Conservation (phyloP, 208 protist genomes). For the Leishmania amazonensis region DNA sequence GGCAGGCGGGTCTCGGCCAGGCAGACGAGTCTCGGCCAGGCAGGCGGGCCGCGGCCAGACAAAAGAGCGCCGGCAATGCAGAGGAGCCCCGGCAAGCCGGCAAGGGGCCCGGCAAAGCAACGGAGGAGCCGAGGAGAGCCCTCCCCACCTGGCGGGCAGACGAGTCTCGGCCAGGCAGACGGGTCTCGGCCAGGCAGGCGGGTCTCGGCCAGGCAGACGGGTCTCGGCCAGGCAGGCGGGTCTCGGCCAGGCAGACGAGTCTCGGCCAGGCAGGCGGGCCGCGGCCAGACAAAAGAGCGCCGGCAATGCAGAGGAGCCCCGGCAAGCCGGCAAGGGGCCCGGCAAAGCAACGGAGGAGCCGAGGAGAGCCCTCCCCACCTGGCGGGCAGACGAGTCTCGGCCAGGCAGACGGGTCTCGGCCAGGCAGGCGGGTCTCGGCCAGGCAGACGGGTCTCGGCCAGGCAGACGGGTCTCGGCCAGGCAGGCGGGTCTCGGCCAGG, state of each 20-base stretch:
- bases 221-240: neutral
- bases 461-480: neutral
- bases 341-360: neutral
- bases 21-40: neutral
- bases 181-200: neutral
- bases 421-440: neutral
- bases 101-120: neutral
- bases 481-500: neutral
- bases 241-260: neutral
- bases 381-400: neutral
- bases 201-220: neutral
- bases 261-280: neutral
- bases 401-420: neutral
- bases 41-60: neutral
- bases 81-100: neutral
- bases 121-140: neutral
- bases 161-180: neutral
- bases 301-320: neutral
- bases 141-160: neutral
- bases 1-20: neutral
- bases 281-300: neutral
- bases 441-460: neutral
- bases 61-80: neutral
- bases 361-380: neutral
- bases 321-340: too few relatives aligned